Conservation (phyloP, 1,139 yeast species). For the Nakaseomyces kungkrabaensis region DNA sequence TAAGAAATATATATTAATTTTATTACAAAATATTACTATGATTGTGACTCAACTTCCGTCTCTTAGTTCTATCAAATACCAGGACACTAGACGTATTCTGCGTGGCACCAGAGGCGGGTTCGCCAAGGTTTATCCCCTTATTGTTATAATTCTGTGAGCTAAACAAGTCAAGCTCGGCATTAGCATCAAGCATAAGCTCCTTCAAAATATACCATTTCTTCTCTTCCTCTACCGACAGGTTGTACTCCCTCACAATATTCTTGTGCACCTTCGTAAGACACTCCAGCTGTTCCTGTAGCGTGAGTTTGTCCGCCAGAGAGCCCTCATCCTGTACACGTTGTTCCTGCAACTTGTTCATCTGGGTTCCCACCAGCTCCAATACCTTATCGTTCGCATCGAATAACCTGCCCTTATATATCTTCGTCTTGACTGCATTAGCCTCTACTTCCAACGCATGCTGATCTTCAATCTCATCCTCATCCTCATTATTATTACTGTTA, state of each 20-base stretch:
- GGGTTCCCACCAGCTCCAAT: constrained; percentile 9
- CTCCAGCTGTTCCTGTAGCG: constrained; percentile 16
- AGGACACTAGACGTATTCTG: constrained; percentile 8
- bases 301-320: constrained; percentile 4
- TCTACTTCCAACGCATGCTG: constrained; percentile 9
- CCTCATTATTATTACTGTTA: neutral
- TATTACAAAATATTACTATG: neutral
- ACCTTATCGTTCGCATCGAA: constrained; percentile 24
- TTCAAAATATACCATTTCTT: constrained; percentile 27
- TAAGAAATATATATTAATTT: neutral
- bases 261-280: constrained; percentile 19
- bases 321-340: constrained; percentile 4
- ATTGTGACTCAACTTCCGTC: constrained; percentile 2
- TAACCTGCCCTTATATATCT: constrained; percentile 21
- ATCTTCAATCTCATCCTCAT: constrained; percentile 7
- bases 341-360: constrained; percentile 1
- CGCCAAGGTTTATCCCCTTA: constrained; percentile 5
- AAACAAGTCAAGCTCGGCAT: constrained; percentile 26
- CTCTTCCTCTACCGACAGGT: constrained; percentile 14
- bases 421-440: constrained; percentile 21
- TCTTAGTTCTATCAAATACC: constrained; percentile 10
- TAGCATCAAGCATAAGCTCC: constrained; percentile 27
- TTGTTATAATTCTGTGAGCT: constrained; percentile 11
- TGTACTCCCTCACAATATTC: constrained; percentile 17
- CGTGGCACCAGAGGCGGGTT: constrained; percentile 4